Percentiles rank a stretch among this genome's conserved stretches.
Conservation (phyloP, 1,284 basidiomycete genomes). For the Pseudozyma thailandica region DNA sequence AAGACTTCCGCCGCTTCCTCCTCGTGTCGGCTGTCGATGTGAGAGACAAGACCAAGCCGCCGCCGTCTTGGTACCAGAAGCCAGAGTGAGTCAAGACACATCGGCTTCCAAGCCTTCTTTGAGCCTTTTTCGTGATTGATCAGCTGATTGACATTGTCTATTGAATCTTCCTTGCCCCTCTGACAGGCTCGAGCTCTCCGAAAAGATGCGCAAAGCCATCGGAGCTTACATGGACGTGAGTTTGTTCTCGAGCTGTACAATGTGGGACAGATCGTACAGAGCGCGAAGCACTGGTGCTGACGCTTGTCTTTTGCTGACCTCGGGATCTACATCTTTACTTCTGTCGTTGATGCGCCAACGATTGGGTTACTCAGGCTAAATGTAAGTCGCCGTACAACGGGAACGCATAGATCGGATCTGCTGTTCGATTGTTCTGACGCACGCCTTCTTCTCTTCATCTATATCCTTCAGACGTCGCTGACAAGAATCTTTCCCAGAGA, state of each 20-base stretch:
- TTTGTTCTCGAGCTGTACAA: no score
- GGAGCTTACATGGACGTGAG: slow-evolving; percentile 54
- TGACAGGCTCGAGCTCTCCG: slow-evolving; percentile 35
- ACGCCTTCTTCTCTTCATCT: neutral
- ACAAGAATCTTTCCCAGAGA: slow-evolving; percentile 75
- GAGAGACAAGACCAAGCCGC: slow-evolving; percentile 71
- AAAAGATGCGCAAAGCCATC: slow-evolving; percentile 64
- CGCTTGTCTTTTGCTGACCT: no score
- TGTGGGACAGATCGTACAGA: no score
- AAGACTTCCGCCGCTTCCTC: slow-evolving; percentile 74
- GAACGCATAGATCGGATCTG: no score
- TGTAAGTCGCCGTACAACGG: no score
- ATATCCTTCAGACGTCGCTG: slow-evolving; percentile 72
- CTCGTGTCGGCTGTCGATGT: slow-evolving; percentile 76
- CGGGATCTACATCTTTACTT: neutral
- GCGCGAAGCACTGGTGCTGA: no score
- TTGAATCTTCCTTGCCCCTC: no score
- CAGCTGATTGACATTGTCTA: no score
- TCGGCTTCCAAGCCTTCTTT: no score
- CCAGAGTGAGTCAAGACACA: slow-evolving; percentile 22
- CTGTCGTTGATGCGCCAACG: no score
- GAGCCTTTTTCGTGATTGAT: no score
- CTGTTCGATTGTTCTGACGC: no score
- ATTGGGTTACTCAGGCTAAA: slow-evolving; percentile 6
- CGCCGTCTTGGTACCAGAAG: slow-evolving; percentile 39